A percentile compares a stretch with the other conserved stretches of the same genome.
Conservation (phyloP, 805 yeast species). For the Nakazawaea populi region DNA sequence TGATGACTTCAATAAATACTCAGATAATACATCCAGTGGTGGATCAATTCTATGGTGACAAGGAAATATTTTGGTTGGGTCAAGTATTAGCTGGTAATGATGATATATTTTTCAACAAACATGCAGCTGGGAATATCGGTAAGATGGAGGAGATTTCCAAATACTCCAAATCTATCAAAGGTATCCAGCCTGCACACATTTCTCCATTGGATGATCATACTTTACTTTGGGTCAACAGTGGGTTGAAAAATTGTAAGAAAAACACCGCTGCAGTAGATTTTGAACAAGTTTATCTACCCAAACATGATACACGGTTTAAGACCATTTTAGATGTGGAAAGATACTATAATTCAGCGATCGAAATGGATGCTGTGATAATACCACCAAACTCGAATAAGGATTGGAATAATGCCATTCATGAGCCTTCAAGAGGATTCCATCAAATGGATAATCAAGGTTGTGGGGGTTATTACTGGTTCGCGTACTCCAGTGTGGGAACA, state of each 20-base stretch:
- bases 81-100: slow-evolving; percentile 53
- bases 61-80: slow-evolving; percentile 74
- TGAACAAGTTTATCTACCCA: slow-evolving; percentile 29
- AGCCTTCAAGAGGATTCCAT: slow-evolving; percentile 10
- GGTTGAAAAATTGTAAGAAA: slow-evolving; percentile 54
- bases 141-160: slow-evolving; percentile 13
- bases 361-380: slow-evolving; percentile 29
- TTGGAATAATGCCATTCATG: slow-evolving; percentile 47
- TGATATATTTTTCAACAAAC: slow-evolving; percentile 40
- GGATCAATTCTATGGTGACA: slow-evolving; percentile 68
- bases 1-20: slow-evolving; percentile 35
- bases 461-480: slow-evolving; percentile 55
- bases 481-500: slow-evolving; percentile 51
- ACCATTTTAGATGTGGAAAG: slow-evolving; percentile 23
- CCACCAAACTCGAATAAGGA: slow-evolving; percentile 56
- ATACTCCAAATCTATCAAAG: neutral
- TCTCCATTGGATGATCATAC: slow-evolving; percentile 41
- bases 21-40: slow-evolving; percentile 36
- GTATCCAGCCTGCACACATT: slow-evolving; percentile 58
- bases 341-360: slow-evolving; percentile 32
- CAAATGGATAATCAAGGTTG: slow-evolving; percentile 24
- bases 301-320: slow-evolving; percentile 15
- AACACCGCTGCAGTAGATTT: slow-evolving; percentile 26
- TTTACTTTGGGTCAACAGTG: slow-evolving; percentile 66
- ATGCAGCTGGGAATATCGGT: slow-evolving; percentile 55